Percentiles rank a stretch among this genome's conserved stretches.
These are phyloP conservation scores for Vitis amurensis DNA, from an alignment of 164 flowering plant species.

Conservation along the genomic window DNA sequence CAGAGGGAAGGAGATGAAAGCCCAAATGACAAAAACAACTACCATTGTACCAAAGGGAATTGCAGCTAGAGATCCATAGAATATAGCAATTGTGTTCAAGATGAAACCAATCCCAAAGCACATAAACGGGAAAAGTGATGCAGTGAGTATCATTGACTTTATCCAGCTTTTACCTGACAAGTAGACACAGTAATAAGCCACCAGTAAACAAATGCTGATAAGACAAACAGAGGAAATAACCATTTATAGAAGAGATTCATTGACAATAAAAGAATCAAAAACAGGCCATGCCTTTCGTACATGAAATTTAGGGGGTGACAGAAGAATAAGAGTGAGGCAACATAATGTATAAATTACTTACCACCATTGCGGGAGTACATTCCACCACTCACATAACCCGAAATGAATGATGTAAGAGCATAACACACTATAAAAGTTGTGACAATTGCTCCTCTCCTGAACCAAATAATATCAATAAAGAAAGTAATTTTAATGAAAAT, in stretches of 20 bases:
- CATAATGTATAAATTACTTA: conserved; percentile 28
- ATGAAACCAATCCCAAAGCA: conserved; percentile 61
- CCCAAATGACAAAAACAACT: conserved; percentile 95
- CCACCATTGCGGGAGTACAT: conserved; percentile 98
- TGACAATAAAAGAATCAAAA: too few species aligned
- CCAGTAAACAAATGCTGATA: too few species aligned
- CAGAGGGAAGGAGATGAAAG: conserved; percentile 91
- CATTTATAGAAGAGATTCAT: too few species aligned
- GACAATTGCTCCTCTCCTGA: conserved; percentile 97
- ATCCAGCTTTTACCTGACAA: conserved; percentile 94
- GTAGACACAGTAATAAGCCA: conserved; percentile 3
- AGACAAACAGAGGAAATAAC: neutral
- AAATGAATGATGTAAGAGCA: conserved; percentile 92
- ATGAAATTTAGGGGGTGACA: too few species aligned
- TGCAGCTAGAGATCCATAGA: conserved; percentile 97
- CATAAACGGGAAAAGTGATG: conserved; percentile 41
- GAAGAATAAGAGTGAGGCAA: neutral
- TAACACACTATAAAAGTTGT: conserved; percentile 95
- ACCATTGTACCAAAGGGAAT: conserved; percentile 99
- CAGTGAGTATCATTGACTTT: conserved; percentile 89
- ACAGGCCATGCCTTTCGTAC: too few species aligned
- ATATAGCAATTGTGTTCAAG: conserved; percentile 93
- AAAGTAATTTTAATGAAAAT: neutral
- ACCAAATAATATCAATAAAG: conserved; percentile 4
- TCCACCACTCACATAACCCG: conserved; percentile 98